These are phyloP conservation scores for Pseudisothecium myosuroides DNA, from an alignment of 225 moss, liverwort and hornwort species.

Conservation along the genomic window DNA sequence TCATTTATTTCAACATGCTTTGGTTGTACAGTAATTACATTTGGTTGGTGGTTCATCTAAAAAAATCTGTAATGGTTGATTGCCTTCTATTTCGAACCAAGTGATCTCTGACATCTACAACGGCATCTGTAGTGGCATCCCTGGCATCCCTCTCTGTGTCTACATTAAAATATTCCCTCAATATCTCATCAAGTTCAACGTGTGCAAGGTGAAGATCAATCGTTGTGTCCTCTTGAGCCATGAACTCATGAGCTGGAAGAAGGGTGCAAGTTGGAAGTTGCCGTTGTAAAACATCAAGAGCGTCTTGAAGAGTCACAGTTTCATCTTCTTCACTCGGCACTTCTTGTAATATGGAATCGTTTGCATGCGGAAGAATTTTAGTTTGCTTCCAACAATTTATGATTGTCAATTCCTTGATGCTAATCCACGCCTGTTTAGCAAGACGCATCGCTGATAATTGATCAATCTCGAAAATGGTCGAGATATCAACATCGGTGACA, in stretches of 20 bases:
- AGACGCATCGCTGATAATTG: not conserved
- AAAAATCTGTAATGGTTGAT: not conserved
- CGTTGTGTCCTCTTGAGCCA: fast-evolving
- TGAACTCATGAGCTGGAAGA: not conserved
- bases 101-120: not conserved
- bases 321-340: not conserved
- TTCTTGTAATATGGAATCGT: not conserved
- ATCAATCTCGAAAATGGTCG: not conserved
- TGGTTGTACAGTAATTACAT: not conserved
- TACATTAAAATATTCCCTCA: not conserved
- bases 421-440: not conserved
- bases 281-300: not conserved
- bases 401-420: not conserved
- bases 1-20: not conserved
- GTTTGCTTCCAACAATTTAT: not conserved
- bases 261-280: not conserved
- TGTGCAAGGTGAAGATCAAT: not conserved
- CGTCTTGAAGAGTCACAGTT: not conserved
- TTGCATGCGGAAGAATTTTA: not conserved
- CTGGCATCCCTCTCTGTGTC: fast-evolving
- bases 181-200: not conserved
- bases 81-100: not conserved
- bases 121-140: no score
- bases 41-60: not conserved
- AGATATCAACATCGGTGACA: not conserved